These are phyloP conservation scores for Alternaria atra DNA, from an alignment of 2,329 filamentous ascomycete genomes.

Conservation along the genomic window DNA sequence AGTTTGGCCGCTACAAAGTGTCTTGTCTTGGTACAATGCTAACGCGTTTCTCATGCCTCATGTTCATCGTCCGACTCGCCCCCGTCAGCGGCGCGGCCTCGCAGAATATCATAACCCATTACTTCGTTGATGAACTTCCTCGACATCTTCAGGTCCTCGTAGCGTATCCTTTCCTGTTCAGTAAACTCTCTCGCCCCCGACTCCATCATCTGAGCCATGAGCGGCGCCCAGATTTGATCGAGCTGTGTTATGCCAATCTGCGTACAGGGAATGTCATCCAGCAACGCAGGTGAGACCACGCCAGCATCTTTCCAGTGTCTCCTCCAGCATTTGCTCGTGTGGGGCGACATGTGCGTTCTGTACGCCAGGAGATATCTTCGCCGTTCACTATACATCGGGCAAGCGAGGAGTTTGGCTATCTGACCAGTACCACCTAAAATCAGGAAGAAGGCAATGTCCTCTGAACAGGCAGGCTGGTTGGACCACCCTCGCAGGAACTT, in stretches of 20 bases:
- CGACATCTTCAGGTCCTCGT: constrained; percentile 37
- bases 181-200: constrained; percentile 41
- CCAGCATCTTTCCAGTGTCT: constrained; percentile 47
- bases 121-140: constrained; percentile 48
- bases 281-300: constrained; percentile 44
- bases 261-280: constrained; percentile 48
- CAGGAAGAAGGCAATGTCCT: constrained; percentile 49
- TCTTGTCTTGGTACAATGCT: constrained; percentile 2
- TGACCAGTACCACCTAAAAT: constrained; percentile 48
- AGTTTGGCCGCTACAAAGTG: constrained; percentile 8
- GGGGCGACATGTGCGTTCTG: constrained; percentile 48
- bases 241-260: constrained; percentile 49
- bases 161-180: constrained; percentile 39
- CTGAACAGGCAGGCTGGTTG: constrained; percentile 42
- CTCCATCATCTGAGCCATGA: constrained; percentile 45
- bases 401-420: constrained; percentile 46
- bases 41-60: constrained; percentile 16
- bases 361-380: constrained; percentile 44
- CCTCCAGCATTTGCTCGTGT: constrained; percentile 47
- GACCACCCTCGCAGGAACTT: constrained; percentile 46
- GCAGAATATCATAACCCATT: constrained; percentile 49
- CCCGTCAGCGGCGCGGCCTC: constrained; percentile 37
- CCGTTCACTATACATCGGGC: constrained; percentile 43
- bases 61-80: constrained; percentile 38
- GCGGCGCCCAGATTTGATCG: constrained; percentile 48